Conservation (phyloP, 306 rosid species). For the Amphicarpaea edgeworthii region DNA sequence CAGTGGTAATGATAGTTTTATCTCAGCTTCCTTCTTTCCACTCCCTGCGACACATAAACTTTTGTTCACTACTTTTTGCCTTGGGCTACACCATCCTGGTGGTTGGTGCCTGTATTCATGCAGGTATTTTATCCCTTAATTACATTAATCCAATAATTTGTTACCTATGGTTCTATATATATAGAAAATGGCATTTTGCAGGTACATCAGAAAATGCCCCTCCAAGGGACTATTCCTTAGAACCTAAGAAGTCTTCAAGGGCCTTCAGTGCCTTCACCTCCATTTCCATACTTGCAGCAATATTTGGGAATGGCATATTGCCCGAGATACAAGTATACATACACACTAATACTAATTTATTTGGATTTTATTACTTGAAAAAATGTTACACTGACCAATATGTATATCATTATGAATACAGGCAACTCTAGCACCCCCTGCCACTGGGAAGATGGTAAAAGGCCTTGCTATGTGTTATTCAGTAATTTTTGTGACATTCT, state of each 20-base stretch:
- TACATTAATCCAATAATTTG: constrained; percentile 15
- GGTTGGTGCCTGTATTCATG: constrained; percentile 77
- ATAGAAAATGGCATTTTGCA: constrained; percentile 36
- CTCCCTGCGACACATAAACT: constrained; percentile 84
- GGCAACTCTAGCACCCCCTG: constrained; percentile 99
- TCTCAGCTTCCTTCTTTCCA: constrained; percentile 94
- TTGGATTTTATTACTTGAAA: not conserved
- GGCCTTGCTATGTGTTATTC: constrained; percentile 88
- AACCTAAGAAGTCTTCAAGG: constrained; percentile 57
- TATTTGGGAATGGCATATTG: constrained; percentile 91
- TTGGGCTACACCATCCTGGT: constrained; percentile 77
- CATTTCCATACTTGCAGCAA: constrained; percentile 88
- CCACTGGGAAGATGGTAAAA: constrained; percentile 94
- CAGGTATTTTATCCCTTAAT: constrained; percentile 55
- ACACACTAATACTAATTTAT: constrained; percentile 29
- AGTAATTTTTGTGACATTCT: constrained; percentile 78
- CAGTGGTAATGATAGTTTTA: constrained; percentile 73
- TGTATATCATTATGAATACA: constrained; percentile 52
- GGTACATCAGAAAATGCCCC: constrained; percentile 66
- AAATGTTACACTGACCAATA: not conserved
- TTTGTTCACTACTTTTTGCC: constrained; percentile 76
- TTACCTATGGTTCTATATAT: not conserved
- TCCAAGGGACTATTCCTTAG: constrained; percentile 72
- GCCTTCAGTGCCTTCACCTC: constrained; percentile 86
- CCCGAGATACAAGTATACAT: constrained; percentile 99